Evolutionary conservation across 495 filamentous ascomycete genomes (phyloP).

Genomic region (Aspergillus sparsus): DNA sequence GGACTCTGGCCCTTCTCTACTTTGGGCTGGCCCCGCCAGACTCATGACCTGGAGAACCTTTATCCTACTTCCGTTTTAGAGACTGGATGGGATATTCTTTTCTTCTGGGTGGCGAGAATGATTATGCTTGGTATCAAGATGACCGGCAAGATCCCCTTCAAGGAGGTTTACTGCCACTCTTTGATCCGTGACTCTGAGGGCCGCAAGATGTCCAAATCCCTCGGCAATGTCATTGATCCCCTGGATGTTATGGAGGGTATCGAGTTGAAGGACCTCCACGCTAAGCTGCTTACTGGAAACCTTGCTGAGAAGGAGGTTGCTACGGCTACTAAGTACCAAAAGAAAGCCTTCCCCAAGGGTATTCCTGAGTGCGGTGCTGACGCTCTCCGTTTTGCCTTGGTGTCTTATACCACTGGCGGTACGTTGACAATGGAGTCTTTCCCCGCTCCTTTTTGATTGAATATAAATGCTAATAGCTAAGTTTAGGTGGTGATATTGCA

Average conservation of each 20-base stretch:
- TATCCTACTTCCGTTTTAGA: conserved; percentile 76
- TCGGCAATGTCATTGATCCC: conserved; percentile 83
- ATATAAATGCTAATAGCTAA: conserved; percentile 5
- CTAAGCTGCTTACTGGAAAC: conserved; percentile 70
- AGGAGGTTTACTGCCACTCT: conserved; percentile 76
- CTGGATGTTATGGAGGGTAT: conserved; percentile 79
- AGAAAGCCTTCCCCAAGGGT: conserved; percentile 74
- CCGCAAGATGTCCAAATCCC: conserved; percentile 82
- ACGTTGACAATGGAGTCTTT: conserved; percentile 24
- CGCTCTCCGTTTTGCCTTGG: conserved; percentile 77
- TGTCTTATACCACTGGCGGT: conserved; percentile 84
- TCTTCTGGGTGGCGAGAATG: conserved; percentile 87
- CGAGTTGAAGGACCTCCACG: conserved; percentile 63
- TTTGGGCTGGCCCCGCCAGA: conserved; percentile 76
- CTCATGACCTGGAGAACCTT: conserved; percentile 63
- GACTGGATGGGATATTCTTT: conserved; percentile 84
- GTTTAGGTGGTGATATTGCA: conserved; percentile 67
- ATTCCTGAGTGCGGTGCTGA: conserved; percentile 89
- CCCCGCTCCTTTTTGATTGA: neutral
- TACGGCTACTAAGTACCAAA: conserved; percentile 73
- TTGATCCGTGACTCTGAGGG: conserved; percentile 77
- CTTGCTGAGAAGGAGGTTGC: conserved; percentile 72
- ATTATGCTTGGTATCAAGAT: conserved; percentile 78
- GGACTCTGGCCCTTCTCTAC: conserved; percentile 82
- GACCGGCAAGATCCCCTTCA: conserved; percentile 75